Evolutionary conservation across 2,329 filamentous ascomycete genomes (phyloP).

Genomic region (Exserohilum rostratum): DNA sequence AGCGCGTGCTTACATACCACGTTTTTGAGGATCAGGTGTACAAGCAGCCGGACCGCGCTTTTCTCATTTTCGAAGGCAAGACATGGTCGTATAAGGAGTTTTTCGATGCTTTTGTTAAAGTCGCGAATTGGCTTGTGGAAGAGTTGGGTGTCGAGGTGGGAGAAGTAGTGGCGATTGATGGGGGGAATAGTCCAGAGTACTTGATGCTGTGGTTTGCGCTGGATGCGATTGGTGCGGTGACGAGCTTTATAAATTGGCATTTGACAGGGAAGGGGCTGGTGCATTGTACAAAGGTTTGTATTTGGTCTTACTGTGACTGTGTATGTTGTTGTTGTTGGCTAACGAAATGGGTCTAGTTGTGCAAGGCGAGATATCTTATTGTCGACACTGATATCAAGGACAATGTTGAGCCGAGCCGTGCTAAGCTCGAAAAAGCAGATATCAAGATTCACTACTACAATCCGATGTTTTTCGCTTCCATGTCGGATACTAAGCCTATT

Average conservation of each 20-base stretch:
- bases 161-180: slow-evolving; percentile 47
- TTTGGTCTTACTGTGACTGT: slow-evolving; percentile 9
- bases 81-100: slow-evolving; percentile 45
- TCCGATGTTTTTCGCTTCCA: slow-evolving; percentile 30
- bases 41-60: slow-evolving; percentile 36
- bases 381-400: slow-evolving; percentile 56
- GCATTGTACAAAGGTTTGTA: slow-evolving; percentile 46
- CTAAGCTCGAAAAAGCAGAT: slow-evolving; percentile 28
- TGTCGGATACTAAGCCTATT: slow-evolving; percentile 29
- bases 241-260: slow-evolving; percentile 47
- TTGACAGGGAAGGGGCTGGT: slow-evolving; percentile 43
- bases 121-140: slow-evolving; percentile 47
- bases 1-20: slow-evolving; percentile 39
- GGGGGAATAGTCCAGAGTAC: slow-evolving; percentile 45
- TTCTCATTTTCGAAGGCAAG: slow-evolving; percentile 46
- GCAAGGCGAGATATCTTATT: slow-evolving; percentile 52
- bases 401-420: slow-evolving; percentile 49
- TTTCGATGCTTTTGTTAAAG: slow-evolving; percentile 32
- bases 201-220: slow-evolving; percentile 48
- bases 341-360: slow-evolving; percentile 60
- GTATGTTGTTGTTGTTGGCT: slow-evolving; percentile 28
- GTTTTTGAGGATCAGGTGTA: slow-evolving; percentile 47
- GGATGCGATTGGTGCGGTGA: slow-evolving; percentile 42
- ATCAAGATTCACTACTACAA: slow-evolving; percentile 41
- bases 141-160: slow-evolving; percentile 39